Conservation (phyloP, 2,329 filamentous ascomycete genomes). For the Neopestalotiopsis sp. region DNA sequence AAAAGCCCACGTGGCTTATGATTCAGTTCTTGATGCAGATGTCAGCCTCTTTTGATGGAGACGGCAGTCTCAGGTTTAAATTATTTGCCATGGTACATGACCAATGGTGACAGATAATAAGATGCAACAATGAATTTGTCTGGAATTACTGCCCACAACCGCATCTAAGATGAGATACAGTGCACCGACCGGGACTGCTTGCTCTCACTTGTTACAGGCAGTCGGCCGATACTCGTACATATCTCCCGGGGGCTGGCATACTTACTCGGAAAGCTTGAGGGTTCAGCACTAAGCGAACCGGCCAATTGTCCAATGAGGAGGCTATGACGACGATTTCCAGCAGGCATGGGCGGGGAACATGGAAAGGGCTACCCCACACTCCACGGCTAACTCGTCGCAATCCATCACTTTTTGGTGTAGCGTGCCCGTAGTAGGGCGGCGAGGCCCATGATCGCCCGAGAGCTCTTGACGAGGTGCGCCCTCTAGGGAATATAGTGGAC, state of each 20-base stretch:
- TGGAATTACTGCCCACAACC: too few relatives aligned
- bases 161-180: too few relatives aligned
- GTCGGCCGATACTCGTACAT: neutral
- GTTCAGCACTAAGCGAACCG: neutral
- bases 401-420: neutral
- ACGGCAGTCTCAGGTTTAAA: too few relatives aligned
- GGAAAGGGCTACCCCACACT: neutral
- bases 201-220: too few relatives aligned
- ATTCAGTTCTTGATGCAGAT: too few relatives aligned
- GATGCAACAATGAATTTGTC: too few relatives aligned
- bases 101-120: too few relatives aligned
- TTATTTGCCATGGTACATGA: too few relatives aligned
- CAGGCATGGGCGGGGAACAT: neutral
- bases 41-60: too few relatives aligned
- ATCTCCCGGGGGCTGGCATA: neutral
- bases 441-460: neutral
- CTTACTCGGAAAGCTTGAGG: neutral
- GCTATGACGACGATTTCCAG: constrained; percentile 4
- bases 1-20: too few relatives aligned
- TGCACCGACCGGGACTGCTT: too few relatives aligned
- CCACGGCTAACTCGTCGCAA: neutral
- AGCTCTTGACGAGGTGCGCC: neutral
- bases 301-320: constrained; percentile 11
- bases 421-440: neutral
- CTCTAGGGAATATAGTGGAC: neutral